phyloP scores from a whole-genome alignment of 1,284 basidiomycete genomes.

The Tilletiopsis washingtonensis region DNA sequence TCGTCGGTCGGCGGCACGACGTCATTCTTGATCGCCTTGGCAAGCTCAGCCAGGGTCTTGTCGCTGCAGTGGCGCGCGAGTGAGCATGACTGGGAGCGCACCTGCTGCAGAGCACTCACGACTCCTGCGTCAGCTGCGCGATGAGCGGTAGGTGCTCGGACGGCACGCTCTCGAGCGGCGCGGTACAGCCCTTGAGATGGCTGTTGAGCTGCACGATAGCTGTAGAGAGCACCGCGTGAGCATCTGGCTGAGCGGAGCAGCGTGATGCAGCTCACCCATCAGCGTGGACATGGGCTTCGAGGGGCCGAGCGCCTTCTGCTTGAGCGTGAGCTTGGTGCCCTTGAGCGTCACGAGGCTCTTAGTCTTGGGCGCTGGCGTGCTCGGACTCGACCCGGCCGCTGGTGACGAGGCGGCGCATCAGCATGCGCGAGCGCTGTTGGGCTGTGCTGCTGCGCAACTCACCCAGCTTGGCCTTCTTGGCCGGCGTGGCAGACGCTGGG shows the following conservation, averaged over 20 bases:
- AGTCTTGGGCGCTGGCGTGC: background rate
- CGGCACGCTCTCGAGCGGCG: conserved; percentile 55
- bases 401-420: background rate
- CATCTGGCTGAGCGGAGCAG: background rate
- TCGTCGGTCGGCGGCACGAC: conserved; percentile 28
- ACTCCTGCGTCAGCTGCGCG: conserved; percentile 62
- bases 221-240: conserved; percentile 1
- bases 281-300: conserved; percentile 72
- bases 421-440: too few relatives aligned
- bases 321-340: conserved; percentile 65
- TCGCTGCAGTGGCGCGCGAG: conserved; percentile 43
- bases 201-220: conserved; percentile 31
- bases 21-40: conserved; percentile 20
- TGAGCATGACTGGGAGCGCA: background rate
- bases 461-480: background rate
- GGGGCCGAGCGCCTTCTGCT: conserved; percentile 66
- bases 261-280: conserved; percentile 24
- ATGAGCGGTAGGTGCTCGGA: conserved; percentile 64
- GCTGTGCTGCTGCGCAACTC: too few relatives aligned
- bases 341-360: conserved; percentile 41
- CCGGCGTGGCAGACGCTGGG: background rate
- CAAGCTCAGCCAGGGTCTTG: conserved; percentile 26
- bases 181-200: conserved; percentile 13
- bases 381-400: background rate
- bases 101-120: background rate